Evolutionary conservation across 2,329 filamentous ascomycete species (phyloP), one percentile per base, ranked within the genome.

Genomic region (Corynespora cassiicola): DNA sequence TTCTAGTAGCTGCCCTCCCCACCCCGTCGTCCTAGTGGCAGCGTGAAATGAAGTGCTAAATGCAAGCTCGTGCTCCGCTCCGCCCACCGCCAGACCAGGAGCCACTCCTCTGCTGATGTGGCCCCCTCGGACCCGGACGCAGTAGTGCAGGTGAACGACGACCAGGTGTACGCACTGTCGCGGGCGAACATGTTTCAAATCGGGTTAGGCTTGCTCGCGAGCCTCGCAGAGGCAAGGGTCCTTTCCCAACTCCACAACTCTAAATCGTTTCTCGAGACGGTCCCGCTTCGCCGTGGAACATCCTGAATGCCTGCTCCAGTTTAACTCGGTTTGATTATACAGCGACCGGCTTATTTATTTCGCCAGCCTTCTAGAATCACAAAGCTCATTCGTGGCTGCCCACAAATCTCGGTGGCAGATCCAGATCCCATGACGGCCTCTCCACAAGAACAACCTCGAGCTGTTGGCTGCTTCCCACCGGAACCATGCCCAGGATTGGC

Each of bases 371-470:
- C n/a, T n/a, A n/a, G n/a, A n/a, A n/a, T n/a, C n/a, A n/a, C n/a
- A n/a, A n/a, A n/a, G n/a, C n/a, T n/a, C n/a, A 54, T 38, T 70
- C 68, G 46, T 70, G 65, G 23, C 47, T 54, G 2, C 66, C 62
- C 27, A 68, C 61, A 47, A 70, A 92, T 36, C 85, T 77, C 52
- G 86, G 84, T 2, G 87, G 84, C 64, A 91, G 73, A 50, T 91
- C 86, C 43, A 90, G 76, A 68, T 95, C 88, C 83, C 87, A 94
- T 54, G 84, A 77, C 14, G 92, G 91, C 58, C 91, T 77, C 75
- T 97, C 92, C 10, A 97, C 84, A 34, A 97, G 75, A 2, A 90
- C 91, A 30, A 96, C 87, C 70, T 99, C 94, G 4, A 87, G 70
- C 8, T 73, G 68, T 29, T 56, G 43, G 17, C 36, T 52, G 25